Percentiles rank a stretch among this genome's conserved stretches.
phyloP scores from a whole-genome alignment of 805 yeast species.

The Saccharomycopsis microspora region DNA sequence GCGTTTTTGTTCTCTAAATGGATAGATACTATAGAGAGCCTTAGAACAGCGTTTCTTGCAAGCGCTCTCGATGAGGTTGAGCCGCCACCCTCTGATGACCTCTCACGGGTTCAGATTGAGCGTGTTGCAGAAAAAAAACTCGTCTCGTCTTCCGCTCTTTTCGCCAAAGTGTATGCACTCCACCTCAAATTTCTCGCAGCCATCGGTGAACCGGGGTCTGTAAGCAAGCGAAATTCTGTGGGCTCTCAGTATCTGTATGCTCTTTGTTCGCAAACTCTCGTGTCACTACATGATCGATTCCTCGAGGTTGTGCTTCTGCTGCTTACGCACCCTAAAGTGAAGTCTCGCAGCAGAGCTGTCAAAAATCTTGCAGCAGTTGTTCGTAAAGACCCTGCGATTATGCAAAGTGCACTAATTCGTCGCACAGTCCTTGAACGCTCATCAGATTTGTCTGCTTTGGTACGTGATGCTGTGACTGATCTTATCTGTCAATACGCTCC shows the following conservation, averaged over 20 bases:
- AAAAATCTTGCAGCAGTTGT: slow-evolving; percentile 48
- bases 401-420: slow-evolving; percentile 39
- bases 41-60: slow-evolving; percentile 1
- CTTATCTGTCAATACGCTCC: slow-evolving; percentile 39
- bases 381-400: slow-evolving; percentile 37
- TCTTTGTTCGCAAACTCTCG: slow-evolving; percentile 17
- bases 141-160: neutral
- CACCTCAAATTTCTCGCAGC: slow-evolving; percentile 3
- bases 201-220: neutral
- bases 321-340: slow-evolving; percentile 37
- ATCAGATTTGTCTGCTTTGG: slow-evolving; percentile 54
- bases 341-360: slow-evolving; percentile 52
- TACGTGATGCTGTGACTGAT: slow-evolving; percentile 67
- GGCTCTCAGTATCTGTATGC: slow-evolving; percentile 4
- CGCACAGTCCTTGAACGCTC: slow-evolving; percentile 40
- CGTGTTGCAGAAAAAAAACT: slow-evolving; percentile 6
- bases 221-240: neutral
- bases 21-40: slow-evolving; percentile 14
- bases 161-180: neutral
- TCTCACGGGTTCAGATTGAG: slow-evolving; percentile 3
- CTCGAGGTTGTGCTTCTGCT: slow-evolving; percentile 36
- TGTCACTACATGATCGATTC: slow-evolving; percentile 39
- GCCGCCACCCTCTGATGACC: slow-evolving; percentile 2
- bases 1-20: slow-evolving; percentile 18
- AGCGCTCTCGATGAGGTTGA: neutral